Evolutionary conservation across 768 basidiomycete species (phyloP).

Genomic region (Phylloporus scabripes): DNA sequence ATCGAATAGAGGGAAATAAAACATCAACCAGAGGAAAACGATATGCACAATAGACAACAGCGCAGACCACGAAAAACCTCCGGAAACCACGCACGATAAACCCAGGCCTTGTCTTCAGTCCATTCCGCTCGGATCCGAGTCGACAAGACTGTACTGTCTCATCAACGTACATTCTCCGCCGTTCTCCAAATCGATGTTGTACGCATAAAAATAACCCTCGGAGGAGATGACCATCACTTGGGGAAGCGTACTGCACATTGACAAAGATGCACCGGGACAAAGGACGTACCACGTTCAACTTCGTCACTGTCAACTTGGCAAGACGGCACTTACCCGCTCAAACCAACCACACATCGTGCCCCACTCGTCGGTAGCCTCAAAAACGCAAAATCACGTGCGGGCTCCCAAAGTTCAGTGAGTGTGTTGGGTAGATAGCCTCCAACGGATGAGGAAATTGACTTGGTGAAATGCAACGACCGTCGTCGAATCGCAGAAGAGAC

Average conservation of each 20-base stretch:
- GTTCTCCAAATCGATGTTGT: constrained; percentile 92
- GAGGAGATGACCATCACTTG: constrained; percentile 97
- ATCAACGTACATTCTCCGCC: constrained; percentile 93
- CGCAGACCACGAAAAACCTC: background rate
- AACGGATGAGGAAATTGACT: constrained; percentile 68
- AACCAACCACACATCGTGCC: constrained; percentile 79
- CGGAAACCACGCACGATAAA: background rate
- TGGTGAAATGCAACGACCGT: constrained; percentile 70
- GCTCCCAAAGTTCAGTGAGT: constrained; percentile 96
- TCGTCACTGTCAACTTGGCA: background rate
- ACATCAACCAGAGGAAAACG: background rate
- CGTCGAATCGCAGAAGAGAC: constrained; percentile 62
- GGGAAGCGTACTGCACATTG: constrained; percentile 66
- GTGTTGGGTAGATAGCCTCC: constrained; percentile 86
- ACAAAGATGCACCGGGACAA: background rate
- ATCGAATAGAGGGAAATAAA: background rate
- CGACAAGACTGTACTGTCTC: constrained; percentile 74
- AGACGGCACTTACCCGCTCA: constrained; percentile 67
- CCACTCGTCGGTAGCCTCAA: constrained; percentile 76
- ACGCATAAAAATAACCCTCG: constrained; percentile 93
- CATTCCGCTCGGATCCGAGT: constrained; percentile 24
- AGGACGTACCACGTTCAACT: background rate
- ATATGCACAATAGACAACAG: constrained; percentile 1
- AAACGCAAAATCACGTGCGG: constrained; percentile 89
- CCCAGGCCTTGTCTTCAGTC: constrained; percentile 18